Evolutionary conservation across 2,329 filamentous ascomycete genomes (phyloP), one percentile per base, ranked within the genome.

Genomic region (Fusarium sp.): DNA sequence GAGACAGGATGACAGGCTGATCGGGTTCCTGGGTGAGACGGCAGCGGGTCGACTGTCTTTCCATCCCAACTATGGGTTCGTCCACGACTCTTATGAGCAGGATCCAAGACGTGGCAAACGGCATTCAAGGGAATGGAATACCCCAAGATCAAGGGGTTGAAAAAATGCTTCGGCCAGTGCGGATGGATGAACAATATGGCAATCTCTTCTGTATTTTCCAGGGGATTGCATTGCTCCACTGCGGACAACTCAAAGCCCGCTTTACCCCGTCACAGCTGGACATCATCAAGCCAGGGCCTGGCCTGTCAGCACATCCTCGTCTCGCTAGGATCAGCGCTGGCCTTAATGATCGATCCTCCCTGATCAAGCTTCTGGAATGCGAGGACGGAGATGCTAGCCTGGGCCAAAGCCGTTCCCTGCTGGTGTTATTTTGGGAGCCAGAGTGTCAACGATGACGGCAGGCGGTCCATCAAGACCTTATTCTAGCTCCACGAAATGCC

Each of bases 301-400:
- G 47, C 62, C 62, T 64, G 62, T 64, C 62, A 63, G 57, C 43
- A 45, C 63, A 69, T 52, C 69, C 66, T 67, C 69, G 72, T 66
- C 63, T 50, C 57, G 32, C 69, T 52, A 22, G 70, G 76, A 65
- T 70, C 61, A 68, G 27, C 38, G 33, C 54, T 50, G 63, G 65
- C 63, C 63, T 54, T 59, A 50, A 56, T 70, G 69, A 73, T 75
- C 72, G 72, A 73, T 70, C 62, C 63, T 68, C 61, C 43, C 61
- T 69, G 56, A 65, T 59, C 67, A 45, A 35, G 65, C 76, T 78
- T 76, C 72, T 77, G 77, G 77, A 78, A 78, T 78, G 74, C 40
- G 56, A 60, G 60, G 56, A 64, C 38, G 47, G 58, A 50, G 65
- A 69, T 70, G 61, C 70, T 77, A 76, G 75, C 65, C 66, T 37